Percentiles rank a stretch among this genome's conserved stretches.
Evolutionary conservation across 176 grass and related monocot species (phyloP).

Genomic region (Carex scoparia): DNA sequence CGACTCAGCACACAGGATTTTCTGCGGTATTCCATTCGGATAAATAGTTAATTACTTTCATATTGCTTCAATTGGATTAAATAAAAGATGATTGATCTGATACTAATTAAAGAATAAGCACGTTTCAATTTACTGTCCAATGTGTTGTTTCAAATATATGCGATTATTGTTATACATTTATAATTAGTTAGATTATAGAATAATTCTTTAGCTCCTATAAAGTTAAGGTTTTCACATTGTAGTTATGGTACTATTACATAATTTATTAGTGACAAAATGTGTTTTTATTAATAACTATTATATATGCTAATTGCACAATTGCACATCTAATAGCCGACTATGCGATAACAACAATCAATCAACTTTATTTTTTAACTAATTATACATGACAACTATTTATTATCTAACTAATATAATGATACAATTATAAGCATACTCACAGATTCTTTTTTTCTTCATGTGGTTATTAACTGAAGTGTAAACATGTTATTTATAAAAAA

Average conservation of each 20-base stretch:
- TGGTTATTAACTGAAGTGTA: background rate
- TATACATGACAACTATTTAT: background rate
- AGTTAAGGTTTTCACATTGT: no score
- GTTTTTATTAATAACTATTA: background rate
- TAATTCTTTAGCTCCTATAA: no score
- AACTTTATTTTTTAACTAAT: background rate
- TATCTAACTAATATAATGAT: background rate
- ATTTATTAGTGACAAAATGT: background rate
- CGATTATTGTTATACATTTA: no score
- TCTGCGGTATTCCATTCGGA: background rate
- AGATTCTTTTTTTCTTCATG: background rate
- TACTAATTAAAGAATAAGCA: background rate
- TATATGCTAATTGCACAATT: no score
- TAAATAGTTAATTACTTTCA: background rate
- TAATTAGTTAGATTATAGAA: no score
- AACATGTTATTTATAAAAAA: background rate
- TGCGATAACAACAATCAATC: background rate
- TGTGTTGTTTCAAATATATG: background rate
- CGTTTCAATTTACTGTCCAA: no score
- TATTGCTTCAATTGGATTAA: background rate
- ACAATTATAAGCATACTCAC: background rate
- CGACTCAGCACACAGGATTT: background rate
- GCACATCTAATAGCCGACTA: background rate
- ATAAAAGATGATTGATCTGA: background rate
- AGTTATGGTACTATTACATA: background rate